Base-by-base conservation (phyloP, 2,329 filamentous ascomycete genomes). In the Aphanocladium album region DNA sequence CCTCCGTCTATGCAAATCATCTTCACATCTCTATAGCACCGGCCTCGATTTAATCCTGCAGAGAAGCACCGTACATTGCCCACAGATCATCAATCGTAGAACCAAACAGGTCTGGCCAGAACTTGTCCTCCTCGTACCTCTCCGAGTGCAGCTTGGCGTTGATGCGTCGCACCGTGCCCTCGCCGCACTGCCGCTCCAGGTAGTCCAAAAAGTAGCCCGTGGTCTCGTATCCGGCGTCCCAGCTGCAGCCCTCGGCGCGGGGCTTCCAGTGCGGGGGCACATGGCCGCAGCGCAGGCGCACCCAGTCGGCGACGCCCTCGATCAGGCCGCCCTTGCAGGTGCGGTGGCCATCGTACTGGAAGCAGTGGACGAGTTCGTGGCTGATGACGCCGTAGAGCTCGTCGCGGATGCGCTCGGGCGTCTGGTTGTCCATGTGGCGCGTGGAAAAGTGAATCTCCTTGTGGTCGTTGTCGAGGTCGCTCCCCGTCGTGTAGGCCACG, bases 361-460 rank as follows among this genome's bases (percentile, higher is more conserved):
- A 96, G 76, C 92, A 97, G 77, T 98, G 95, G 16, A 98, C 93
- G 63, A 97, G 87, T 75, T 98, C 93, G 72, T 98, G 93, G 1
- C 89, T 89, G 21, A 98, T 74, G 0, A 98, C 92, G 45, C 95
- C 95, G 19, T 84, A 77, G 62, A 97, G 85, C 76, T 98, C 91
- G 43, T 80, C 68, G 25, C 71, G 64, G 14, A 76, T 74, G 53
- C 81, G 80, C 12, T 74, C 66, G 0, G 80, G 67, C 37, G 68
- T 60, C 64, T 85, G 77, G 50, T 70, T 67, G 47, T 76, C 69
- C 66, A 96, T 86, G 77, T 97, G 96, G 51, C 81, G 77, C 1
- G 93, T 84, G 17, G 86, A 92, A 73, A 98, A 82, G 75, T 97
- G 91, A 64, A 97, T 95, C 72, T 96, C 92, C 71, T 97, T 97